A percentile compares a stretch with the other conserved stretches of the same genome.
phyloP scores from a whole-genome alignment of 2,329 filamentous ascomycete genomes.

The Alternaria gaisen region DNA sequence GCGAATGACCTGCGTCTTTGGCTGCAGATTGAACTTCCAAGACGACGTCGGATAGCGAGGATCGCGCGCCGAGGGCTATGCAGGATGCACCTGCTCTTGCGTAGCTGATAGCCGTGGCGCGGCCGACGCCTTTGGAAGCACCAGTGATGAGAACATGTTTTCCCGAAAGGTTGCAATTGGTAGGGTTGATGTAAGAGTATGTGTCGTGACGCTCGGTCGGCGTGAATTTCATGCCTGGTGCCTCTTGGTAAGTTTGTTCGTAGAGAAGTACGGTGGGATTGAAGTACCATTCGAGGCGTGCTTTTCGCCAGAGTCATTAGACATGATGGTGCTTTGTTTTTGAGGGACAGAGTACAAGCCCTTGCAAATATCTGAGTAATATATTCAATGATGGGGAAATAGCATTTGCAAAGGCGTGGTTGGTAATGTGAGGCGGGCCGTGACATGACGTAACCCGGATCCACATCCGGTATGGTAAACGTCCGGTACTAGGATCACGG shows the following conservation, averaged over 20 bases:
- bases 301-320: neutral
- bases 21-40: conserved; percentile 51
- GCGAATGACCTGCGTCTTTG: conserved; percentile 44
- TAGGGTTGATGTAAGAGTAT: conserved; percentile 60
- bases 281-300: neutral
- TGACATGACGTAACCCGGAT: neutral
- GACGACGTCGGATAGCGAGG: conserved; percentile 47
- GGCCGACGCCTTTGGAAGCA: conserved; percentile 64
- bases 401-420: neutral
- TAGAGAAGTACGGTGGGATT: no score
- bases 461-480: neutral
- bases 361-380: neutral
- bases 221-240: conserved; percentile 18
- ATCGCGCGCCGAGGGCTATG: conserved; percentile 65
- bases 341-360: neutral
- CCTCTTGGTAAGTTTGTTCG: neutral
- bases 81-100: conserved; percentile 63
- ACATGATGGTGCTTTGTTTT: neutral
- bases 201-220: conserved; percentile 56
- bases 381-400: neutral
- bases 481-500: neutral
- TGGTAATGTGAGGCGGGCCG: neutral
- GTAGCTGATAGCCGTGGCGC: conserved; percentile 62
- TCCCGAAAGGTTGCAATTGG: conserved; percentile 46
- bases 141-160: conserved; percentile 63